phyloP scores from a whole-genome alignment of 108 stramenopile genomes.

The Cyclotella sp. region DNA sequence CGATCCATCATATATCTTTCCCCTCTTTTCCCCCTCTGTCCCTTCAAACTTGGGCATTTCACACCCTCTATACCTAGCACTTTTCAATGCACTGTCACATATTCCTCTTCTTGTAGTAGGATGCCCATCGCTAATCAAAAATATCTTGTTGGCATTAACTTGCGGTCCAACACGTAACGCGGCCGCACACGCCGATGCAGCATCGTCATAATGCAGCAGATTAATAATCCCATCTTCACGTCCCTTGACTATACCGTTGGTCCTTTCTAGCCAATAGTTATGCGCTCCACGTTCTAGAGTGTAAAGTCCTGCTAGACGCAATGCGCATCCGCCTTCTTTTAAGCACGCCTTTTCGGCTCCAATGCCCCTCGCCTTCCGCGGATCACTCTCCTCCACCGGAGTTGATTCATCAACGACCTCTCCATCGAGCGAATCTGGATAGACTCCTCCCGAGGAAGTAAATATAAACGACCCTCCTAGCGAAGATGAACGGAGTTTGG shows the following conservation, averaged over 20 bases:
- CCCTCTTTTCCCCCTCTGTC: constrained; percentile 55
- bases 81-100: constrained; percentile 80
- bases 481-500: constrained; percentile 57
- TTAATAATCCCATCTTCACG: constrained; percentile 85
- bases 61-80: constrained; percentile 47
- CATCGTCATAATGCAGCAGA: constrained; percentile 91
- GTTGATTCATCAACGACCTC: constrained; percentile 68
- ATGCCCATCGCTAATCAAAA: constrained; percentile 87
- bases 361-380: constrained; percentile 65
- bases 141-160: constrained; percentile 56
- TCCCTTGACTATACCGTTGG: constrained; percentile 66
- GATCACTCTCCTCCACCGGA: constrained; percentile 58
- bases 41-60: constrained; percentile 75
- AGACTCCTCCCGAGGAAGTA: constrained; percentile 86
- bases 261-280: constrained; percentile 81
- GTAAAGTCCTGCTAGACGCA: constrained; percentile 86
- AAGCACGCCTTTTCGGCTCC: constrained; percentile 69
- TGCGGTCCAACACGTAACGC: constrained; percentile 59
- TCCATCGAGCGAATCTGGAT: constrained; percentile 55
- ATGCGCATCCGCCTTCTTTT: constrained; percentile 59
- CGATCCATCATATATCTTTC: constrained; percentile 86
- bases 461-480: constrained; percentile 79
- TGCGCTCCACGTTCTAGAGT: constrained; percentile 84
- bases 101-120: constrained; percentile 78
- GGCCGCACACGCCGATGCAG: constrained; percentile 72